Evolutionary conservation across 2,329 filamentous ascomycete species (phyloP).

Genomic region (Diaporthe ampelina): DNA sequence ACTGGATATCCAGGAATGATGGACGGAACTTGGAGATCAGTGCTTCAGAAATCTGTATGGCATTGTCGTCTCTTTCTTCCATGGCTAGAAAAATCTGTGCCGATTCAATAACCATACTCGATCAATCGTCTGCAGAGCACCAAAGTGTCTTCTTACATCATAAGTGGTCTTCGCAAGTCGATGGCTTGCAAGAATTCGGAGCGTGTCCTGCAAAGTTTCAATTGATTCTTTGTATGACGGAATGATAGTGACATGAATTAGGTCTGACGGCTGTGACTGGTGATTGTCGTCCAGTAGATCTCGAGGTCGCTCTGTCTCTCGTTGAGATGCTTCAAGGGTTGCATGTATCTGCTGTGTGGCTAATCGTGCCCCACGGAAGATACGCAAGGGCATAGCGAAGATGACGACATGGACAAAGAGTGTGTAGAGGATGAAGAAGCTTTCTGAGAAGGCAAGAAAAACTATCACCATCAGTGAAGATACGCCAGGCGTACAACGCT

Average conservation of each 20-base stretch:
- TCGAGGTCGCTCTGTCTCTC: neutral
- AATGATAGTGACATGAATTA: slow-evolving; percentile 3
- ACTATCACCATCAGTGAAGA: slow-evolving; percentile 8
- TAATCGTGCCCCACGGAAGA: slow-evolving; percentile 21
- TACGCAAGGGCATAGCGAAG: slow-evolving; percentile 8
- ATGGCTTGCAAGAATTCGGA: slow-evolving; percentile 18
- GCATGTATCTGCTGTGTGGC: slow-evolving; percentile 23
- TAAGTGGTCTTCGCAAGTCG: slow-evolving; percentile 11
- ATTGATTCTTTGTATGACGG: slow-evolving; percentile 30
- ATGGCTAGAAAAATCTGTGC: slow-evolving; percentile 12
- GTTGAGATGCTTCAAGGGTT: neutral
- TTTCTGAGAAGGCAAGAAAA: slow-evolving; percentile 11
- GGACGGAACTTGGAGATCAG: neutral
- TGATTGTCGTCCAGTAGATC: neutral
- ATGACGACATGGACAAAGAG: slow-evolving; percentile 2
- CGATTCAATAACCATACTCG: neutral
- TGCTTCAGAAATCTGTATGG: neutral
- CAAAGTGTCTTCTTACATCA: neutral
- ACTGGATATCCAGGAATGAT: slow-evolving; percentile 12
- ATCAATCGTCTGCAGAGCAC: neutral
- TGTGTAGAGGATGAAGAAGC: slow-evolving; percentile 28
- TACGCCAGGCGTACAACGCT: slow-evolving; percentile 25
- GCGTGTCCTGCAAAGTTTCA: slow-evolving; percentile 18
- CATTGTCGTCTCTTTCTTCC: neutral
- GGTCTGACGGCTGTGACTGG: neutral